These are phyloP conservation scores for Diutina catenulata DNA, from an alignment of 1,139 yeast genomes.

Conservation along the genomic window DNA sequence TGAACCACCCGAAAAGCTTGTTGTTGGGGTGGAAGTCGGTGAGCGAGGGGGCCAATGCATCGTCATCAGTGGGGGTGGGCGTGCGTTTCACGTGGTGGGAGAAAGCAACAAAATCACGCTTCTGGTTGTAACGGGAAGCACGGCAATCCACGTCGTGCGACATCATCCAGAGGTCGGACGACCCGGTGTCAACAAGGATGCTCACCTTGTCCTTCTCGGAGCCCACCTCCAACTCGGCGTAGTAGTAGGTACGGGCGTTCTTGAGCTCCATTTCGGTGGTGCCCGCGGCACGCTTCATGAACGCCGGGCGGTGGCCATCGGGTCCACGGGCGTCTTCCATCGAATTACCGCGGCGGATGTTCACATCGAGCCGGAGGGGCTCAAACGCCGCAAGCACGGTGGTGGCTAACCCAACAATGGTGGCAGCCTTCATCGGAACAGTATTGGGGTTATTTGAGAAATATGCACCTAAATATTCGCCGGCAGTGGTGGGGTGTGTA, in stretches of 20 bases:
- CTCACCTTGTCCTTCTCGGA: constrained; percentile 39
- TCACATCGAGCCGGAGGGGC: background rate
- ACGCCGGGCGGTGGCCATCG: background rate
- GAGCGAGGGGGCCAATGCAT: background rate
- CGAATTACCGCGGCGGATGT: background rate
- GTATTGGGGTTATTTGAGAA: too few relatives aligned
- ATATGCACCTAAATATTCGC: too few relatives aligned
- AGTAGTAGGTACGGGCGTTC: background rate
- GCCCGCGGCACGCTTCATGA: background rate
- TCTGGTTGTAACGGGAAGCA: background rate
- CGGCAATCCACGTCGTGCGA: background rate
- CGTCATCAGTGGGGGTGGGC: background rate
- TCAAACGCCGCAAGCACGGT: too few relatives aligned
- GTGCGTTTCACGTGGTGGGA: background rate
- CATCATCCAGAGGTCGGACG: constrained; percentile 57
- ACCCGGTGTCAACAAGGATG: constrained; percentile 56
- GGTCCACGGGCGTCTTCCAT: background rate
- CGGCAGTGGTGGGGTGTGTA: too few relatives aligned
- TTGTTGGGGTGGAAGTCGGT: background rate
- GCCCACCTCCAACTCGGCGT: constrained; percentile 23
- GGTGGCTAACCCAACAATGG: too few relatives aligned
- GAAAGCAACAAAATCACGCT: background rate
- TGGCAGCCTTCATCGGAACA: too few relatives aligned
- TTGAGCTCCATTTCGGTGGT: background rate
- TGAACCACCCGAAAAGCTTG: background rate